phyloP scores from a whole-genome alignment of 805 yeast genomes.

The Suhomyces canberraensis region DNA sequence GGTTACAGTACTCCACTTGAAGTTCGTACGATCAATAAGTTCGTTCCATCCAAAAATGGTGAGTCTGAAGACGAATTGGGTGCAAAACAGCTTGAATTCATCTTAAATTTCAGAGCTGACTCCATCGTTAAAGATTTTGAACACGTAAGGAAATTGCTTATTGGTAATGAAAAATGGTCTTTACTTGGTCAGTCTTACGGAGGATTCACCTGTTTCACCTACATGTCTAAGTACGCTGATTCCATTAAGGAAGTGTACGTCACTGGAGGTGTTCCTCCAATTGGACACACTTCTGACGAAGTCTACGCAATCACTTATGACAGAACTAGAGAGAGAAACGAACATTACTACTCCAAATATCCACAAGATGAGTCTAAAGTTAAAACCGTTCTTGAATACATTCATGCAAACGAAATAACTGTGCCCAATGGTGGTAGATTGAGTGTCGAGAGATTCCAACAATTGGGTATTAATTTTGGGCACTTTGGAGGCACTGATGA shows the following conservation, averaged over 20 bases:
- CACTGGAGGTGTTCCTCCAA: conserved; percentile 61
- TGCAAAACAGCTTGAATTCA: conserved; percentile 33
- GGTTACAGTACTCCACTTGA: conserved; percentile 51
- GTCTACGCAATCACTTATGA: conserved; percentile 49
- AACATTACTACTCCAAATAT: conserved; percentile 45
- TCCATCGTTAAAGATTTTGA: conserved; percentile 52
- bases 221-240: conserved; percentile 43
- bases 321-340: conserved; percentile 46
- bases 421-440: conserved; percentile 53
- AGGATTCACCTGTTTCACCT: conserved; percentile 50
- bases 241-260: conserved; percentile 43
- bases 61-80: conserved; percentile 15
- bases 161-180: conserved; percentile 44
- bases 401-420: conserved; percentile 23
- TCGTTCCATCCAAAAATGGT: conserved; percentile 11
- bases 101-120: conserved; percentile 51
- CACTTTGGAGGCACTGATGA: conserved; percentile 47
- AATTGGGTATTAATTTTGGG: conserved; percentile 51
- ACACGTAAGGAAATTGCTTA: conserved; percentile 35
- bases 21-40: conserved; percentile 19
- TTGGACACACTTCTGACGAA: conserved; percentile 41
- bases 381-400: conserved; percentile 31
- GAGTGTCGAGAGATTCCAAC: conserved; percentile 51
- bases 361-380: conserved; percentile 46
- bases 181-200: conserved; percentile 56